These are phyloP conservation scores for Cladobotryum protrusum DNA, from an alignment of 2,329 filamentous ascomycete genomes.

Conservation along the genomic window DNA sequence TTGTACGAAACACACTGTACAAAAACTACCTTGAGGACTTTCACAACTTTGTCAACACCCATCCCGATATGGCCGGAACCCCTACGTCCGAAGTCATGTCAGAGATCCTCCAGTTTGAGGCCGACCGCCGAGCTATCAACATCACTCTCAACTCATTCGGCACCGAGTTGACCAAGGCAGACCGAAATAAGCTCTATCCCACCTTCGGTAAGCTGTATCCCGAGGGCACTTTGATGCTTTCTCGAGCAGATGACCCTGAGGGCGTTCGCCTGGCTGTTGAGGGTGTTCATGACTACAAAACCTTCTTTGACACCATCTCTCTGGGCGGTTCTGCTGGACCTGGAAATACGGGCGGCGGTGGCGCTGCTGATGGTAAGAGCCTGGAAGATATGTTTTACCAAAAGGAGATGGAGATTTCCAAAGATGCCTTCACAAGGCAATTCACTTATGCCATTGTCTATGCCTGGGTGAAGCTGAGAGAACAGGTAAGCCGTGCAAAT, in stretches of 20 bases:
- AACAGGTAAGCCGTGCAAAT: conserved; percentile 65
- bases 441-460: conserved; percentile 95
- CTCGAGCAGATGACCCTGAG: conserved; percentile 88
- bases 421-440: conserved; percentile 89
- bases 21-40: conserved; percentile 99
- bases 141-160: conserved; percentile 99
- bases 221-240: conserved; percentile 91
- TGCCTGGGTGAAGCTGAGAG: conserved; percentile 93
- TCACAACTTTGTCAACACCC: conserved; percentile 84
- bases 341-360: conserved; percentile 76
- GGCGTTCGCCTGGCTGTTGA: conserved; percentile 91
- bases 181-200: conserved; percentile 94
- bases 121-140: conserved; percentile 93
- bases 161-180: conserved; percentile 87
- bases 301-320: conserved; percentile 88
- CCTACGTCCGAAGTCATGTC: conserved; percentile 93
- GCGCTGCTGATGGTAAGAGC: conserved; percentile 77
- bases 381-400: conserved; percentile 98
- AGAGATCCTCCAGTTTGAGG: conserved; percentile 93
- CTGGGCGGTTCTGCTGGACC: conserved; percentile 65
- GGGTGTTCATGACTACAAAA: conserved; percentile 87
- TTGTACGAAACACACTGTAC: conserved; percentile 95
- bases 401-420: conserved; percentile 98
- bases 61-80: conserved; percentile 79
- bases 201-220: conserved; percentile 86